These are phyloP conservation scores for Microsporum audouinii DNA, from an alignment of 2,329 filamentous ascomycete species.

Conservation along the genomic window DNA sequence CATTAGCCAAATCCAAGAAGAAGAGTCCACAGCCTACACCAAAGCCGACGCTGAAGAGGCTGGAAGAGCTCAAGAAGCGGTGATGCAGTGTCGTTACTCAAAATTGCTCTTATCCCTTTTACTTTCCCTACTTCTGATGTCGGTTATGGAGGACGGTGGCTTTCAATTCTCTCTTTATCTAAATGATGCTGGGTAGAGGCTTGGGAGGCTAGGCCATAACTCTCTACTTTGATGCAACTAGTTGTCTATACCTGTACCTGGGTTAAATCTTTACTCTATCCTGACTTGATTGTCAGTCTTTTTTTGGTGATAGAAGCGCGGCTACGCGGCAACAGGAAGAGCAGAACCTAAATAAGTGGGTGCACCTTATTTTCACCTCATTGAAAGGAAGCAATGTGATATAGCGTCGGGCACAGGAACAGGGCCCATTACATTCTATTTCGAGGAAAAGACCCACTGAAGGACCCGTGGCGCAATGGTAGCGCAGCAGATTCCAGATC, in stretches of 20 bases:
- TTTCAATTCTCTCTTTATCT: too few relatives aligned
- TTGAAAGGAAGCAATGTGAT: too few relatives aligned
- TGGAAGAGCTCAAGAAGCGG: background rate
- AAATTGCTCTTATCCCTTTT: background rate
- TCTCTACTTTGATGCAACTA: background rate
- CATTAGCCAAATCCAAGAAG: background rate
- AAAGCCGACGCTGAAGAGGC: background rate
- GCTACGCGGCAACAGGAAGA: too few relatives aligned
- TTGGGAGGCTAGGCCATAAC: background rate
- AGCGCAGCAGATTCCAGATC: slow-evolving; percentile 15
- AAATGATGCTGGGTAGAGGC: too few relatives aligned
- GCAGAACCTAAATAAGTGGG: too few relatives aligned
- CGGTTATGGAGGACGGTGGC: too few relatives aligned
- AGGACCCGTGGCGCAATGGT: slow-evolving; percentile 14
- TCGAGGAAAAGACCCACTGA: background rate
- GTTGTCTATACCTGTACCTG: too few relatives aligned
- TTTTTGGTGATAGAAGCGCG: too few relatives aligned
- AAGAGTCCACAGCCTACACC: background rate
- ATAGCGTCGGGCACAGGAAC: background rate
- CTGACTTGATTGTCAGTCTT: too few relatives aligned
- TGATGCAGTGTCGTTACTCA: background rate
- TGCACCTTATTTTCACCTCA: too few relatives aligned
- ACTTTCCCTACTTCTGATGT: background rate
- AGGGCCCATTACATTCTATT: background rate
- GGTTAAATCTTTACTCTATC: too few relatives aligned